Evolutionary conservation across 2,329 filamentous ascomycete species (phyloP), one percentile per base, ranked within the genome.

Genomic region (Nothomitra cinnamomea): DNA sequence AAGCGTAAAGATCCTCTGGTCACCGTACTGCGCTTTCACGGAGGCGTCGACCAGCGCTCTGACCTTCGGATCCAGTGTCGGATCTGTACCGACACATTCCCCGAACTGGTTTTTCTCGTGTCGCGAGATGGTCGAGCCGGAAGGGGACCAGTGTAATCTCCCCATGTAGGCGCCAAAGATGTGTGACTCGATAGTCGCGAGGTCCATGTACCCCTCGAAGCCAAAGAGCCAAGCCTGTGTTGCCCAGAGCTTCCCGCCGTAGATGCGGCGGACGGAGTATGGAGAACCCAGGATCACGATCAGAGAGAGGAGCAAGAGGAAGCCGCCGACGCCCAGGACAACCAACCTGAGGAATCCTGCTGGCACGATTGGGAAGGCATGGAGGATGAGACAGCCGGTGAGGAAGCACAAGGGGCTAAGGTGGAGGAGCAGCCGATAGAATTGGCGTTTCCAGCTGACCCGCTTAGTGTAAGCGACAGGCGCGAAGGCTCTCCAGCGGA

Each of bases 161-260:
- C 61, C 62, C 3, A 65, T 53, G 15, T 65, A 58, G 1, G 60
- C 60, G 19, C 69, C 69, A 50, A 70, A 71, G 28, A 71, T 64
- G 24, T 63, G 60, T 7, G 53, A 56, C 56, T 72, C 69, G 35
- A 70, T 67, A 3, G 62, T 61, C 3, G 60, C 61, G 12, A 70
- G 57, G n/a, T 63, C 58, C 57, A 70, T 62, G 55, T 69, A 65
- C 0, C 69, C 69, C 53, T 70, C 67, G 22, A 72, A 65, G 2
- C 69, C 69, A 55, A 71, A 69, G 49, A 72, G 60, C 64, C 67
- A 70, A 15, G 69, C 64, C 54, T 70, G 68, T 7, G 65, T 62
- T 7, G 59, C 60, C 67, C 65, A 69, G 51, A 68, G 60, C 55
- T 70, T 69, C 35, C 67, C 68, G 1, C 61, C 58, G 41, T 70